These are phyloP conservation scores for Plasmodium relictum DNA, from an alignment of 169 alveolate species.

Conservation along the genomic window DNA sequence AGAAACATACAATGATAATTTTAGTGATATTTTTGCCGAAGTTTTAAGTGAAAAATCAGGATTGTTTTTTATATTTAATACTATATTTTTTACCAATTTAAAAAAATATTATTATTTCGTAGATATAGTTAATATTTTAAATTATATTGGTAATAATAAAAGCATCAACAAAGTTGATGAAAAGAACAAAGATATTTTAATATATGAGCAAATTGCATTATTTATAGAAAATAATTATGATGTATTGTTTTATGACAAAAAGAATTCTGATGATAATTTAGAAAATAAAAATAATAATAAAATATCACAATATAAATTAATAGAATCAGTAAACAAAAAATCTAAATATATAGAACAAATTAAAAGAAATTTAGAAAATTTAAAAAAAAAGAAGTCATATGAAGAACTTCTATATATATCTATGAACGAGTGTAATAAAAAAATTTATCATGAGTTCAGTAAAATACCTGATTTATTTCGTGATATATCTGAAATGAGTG, in stretches of 20 bases:
- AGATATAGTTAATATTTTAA: conserved; percentile 51
- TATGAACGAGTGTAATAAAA: conserved; percentile 69
- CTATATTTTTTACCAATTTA: conserved; percentile 51
- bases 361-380: no score
- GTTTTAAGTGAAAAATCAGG: conserved; percentile 65
- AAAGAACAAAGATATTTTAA: conserved; percentile 2
- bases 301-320: not conserved
- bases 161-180: conserved; percentile 1
- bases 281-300: not conserved
- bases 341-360: conserved; percentile 15
- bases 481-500: conserved; percentile 32
- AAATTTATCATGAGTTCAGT: conserved; percentile 39
- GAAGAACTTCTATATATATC: conserved; percentile 55
- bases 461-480: conserved; percentile 39
- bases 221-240: conserved; percentile 38
- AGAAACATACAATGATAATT: conserved; percentile 11
- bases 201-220: conserved; percentile 55
- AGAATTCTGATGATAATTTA: not conserved
- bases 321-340: not conserved
- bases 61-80: conserved; percentile 47
- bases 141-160: conserved; percentile 36
- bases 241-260: conserved; percentile 10
- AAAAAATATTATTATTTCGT: conserved; percentile 69
- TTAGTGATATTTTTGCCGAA: conserved; percentile 25
- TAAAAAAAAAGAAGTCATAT: conserved; percentile 43